phyloP scores from a whole-genome alignment of 768 basidiomycete genomes.

The Mycena rosella region DNA sequence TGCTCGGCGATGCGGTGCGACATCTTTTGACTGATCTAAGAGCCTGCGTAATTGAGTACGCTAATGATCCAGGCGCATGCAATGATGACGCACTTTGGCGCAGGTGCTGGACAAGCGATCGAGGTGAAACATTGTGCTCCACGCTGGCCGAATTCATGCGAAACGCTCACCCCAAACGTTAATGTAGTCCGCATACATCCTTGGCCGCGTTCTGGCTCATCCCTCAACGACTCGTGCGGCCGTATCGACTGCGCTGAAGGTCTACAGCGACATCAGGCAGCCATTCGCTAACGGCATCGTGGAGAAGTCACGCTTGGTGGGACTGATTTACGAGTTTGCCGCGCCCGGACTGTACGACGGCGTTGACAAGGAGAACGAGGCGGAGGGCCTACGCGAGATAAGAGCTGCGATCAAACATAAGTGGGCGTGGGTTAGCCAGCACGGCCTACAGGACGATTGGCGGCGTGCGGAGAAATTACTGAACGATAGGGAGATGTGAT shows the following conservation, averaged over 20 bases:
- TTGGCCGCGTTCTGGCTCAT: conserved; percentile 19
- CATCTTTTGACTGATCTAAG: background rate
- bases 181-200: conserved; percentile 19
- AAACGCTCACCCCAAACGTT: conserved; percentile 8
- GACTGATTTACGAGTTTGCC: conserved; percentile 19
- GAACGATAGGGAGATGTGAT: conserved; percentile 15
- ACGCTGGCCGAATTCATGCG: conserved; percentile 8
- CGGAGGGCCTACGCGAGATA: conserved; percentile 14
- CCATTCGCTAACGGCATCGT: conserved; percentile 22
- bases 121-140: conserved; percentile 14
- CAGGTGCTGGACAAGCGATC: conserved; percentile 22
- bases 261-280: conserved; percentile 20
- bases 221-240: conserved; percentile 9
- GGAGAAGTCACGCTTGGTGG: conserved; percentile 22
- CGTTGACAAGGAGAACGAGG: conserved; percentile 13
- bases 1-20: conserved; percentile 30
- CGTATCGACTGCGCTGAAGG: conserved; percentile 10
- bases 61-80: conserved; percentile 17
- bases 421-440: conserved; percentile 23
- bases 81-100: conserved; percentile 20
- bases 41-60: background rate
- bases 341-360: conserved; percentile 23
- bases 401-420: conserved; percentile 5
- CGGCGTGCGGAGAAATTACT: conserved; percentile 15
- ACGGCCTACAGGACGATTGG: conserved; percentile 21